Base-by-base conservation (phyloP, 2,329 filamentous ascomycete species). In the Fusarium pseudonygamai region DNA sequence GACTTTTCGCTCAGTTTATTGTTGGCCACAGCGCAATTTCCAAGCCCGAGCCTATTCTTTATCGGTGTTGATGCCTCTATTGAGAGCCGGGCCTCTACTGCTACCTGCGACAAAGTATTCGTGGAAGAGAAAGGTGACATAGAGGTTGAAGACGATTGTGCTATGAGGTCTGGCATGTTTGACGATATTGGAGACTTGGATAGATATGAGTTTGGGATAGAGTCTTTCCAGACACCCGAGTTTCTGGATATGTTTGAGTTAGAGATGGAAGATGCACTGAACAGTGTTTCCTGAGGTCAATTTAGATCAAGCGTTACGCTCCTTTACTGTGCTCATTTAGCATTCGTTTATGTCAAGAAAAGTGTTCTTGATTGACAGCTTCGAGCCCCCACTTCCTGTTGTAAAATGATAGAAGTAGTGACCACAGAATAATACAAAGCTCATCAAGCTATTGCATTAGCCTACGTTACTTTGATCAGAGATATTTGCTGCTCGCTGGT, bases 121-220 rank as follows among this genome's bases (percentile, higher is more conserved):
- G 3, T 2, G 3, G n/a, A 50, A 0, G 30, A 20, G 4, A 11
- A 20, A 15, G 16, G 4, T 1, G 5, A 20, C 3, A 2, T 6
- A 14, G 16, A 20, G 47, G 3, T 15, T 14, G 8, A 24, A 11
- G 16, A 52, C 3, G 12, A 14, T 3, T 14, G 12, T 36, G 12
- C 18, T 14, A 30, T 20, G 11, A 14, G 8, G 4, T 20, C 32
- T 0, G 32, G 8, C 3, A 28, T 28, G 0, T 22, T 53, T 22
- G 18, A 20, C 16, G 18, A 16, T 2, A 37, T 37, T 12, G 32
- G 32, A 12, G 2, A 22, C 2, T 22, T 9, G 24, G 18, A 22
- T 37, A 18, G n/a, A 13, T 37, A 13, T 13, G 49, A 28, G 2
- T 10, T 37, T 6, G 49, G 18, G 1, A 2, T 7, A 4, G 24